Evolutionary conservation across 2,329 filamentous ascomycete species (phyloP).

Genomic region (Penicillium paneum): DNA sequence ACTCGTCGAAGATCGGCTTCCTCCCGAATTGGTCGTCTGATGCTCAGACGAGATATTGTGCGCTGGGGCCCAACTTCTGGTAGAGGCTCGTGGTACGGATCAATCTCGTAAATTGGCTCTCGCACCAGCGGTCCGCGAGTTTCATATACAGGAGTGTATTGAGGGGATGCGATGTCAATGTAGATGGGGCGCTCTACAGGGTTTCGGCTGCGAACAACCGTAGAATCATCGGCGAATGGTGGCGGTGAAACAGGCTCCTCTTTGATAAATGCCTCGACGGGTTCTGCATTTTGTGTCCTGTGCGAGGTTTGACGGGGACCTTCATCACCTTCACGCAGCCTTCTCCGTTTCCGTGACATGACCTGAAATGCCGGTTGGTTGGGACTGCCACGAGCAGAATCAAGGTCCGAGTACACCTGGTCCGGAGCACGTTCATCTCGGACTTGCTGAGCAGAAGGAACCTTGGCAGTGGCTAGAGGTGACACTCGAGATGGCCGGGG

Average conservation of each 20-base stretch:
- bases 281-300: constrained; percentile 34
- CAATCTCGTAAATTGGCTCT: constrained; percentile 36
- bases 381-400: constrained; percentile 46
- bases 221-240: constrained; percentile 48
- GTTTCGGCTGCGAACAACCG: constrained; percentile 35
- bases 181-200: constrained; percentile 48
- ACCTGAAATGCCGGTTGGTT: constrained; percentile 41
- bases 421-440: constrained; percentile 46
- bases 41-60: constrained; percentile 40
- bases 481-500: constrained; percentile 71
- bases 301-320: constrained; percentile 32
- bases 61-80: constrained; percentile 36
- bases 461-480: constrained; percentile 54
- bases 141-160: constrained; percentile 36
- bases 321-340: constrained; percentile 42
- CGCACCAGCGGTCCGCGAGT: constrained; percentile 31
- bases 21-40: constrained; percentile 39
- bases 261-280: constrained; percentile 56
- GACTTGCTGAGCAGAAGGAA: constrained; percentile 53
- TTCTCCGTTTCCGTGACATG: constrained; percentile 52
- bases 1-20: constrained; percentile 48
- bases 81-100: constrained; percentile 33
- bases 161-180: constrained; percentile 45
- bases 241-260: constrained; percentile 62
- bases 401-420: constrained; percentile 26